phyloP scores from a whole-genome alignment of 768 basidiomycete species.

The Termitomyces sp. region DNA sequence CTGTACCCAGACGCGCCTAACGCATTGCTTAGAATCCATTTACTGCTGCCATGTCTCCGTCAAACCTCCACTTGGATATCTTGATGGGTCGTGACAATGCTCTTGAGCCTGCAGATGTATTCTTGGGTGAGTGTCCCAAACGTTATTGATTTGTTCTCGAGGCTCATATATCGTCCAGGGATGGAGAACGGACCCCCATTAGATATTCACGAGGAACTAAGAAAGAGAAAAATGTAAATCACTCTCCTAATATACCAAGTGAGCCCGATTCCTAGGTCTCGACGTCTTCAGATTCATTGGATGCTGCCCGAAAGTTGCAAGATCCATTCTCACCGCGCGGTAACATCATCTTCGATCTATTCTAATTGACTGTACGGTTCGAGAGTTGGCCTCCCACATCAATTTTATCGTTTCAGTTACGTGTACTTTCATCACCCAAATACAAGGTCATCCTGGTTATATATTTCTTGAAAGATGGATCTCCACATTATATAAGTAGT shows the following conservation, averaged over 20 bases:
- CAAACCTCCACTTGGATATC: constrained; percentile 88
- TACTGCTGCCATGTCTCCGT: constrained; percentile 56
- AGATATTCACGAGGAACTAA: constrained; percentile 64
- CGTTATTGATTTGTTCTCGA: background rate
- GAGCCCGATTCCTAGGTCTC: constrained; percentile 1
- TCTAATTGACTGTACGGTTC: background rate
- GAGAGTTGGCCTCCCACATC: background rate
- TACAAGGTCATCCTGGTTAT: too few species aligned
- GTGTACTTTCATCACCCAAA: background rate
- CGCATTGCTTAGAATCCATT: constrained; percentile 47
- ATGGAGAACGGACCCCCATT: constrained; percentile 43
- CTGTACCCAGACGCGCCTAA: background rate
- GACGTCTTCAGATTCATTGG: background rate
- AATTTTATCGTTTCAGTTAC: background rate
- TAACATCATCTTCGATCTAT: background rate
- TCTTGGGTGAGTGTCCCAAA: constrained; percentile 50
- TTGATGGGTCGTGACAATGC: constrained; percentile 89
- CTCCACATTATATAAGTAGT: background rate
- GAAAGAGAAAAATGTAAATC: constrained; percentile 50
- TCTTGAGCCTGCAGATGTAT: constrained; percentile 74
- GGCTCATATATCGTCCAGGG: constrained; percentile 30
- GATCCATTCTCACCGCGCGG: background rate
- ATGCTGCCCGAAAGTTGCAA: background rate
- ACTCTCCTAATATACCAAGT: constrained; percentile 8
- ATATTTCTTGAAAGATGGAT: too few species aligned